phyloP scores from a whole-genome alignment of 1,284 basidiomycete genomes.

The Xerocomus minutiporus region DNA sequence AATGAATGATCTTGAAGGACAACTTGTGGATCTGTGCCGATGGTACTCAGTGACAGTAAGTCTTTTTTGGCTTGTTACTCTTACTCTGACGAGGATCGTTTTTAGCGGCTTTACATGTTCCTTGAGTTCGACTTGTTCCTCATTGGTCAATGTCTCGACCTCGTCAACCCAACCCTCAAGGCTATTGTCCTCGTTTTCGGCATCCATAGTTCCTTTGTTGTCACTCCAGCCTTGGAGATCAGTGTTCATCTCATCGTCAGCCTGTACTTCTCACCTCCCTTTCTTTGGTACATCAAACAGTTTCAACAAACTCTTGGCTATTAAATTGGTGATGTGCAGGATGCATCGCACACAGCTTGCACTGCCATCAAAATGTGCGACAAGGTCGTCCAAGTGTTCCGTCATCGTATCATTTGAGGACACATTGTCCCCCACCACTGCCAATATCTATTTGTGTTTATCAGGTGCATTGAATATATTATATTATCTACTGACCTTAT shows the following conservation, averaged over 20 bases:
- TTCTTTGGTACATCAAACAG: background rate
- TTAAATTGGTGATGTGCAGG: background rate
- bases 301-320: background rate
- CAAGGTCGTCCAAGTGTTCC: background rate
- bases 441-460: background rate
- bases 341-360: background rate
- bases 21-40: too few relatives aligned
- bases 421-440: background rate
- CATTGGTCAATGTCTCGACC: too few relatives aligned
- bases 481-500: background rate
- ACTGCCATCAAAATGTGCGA: background rate
- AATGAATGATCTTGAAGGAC: too few relatives aligned
- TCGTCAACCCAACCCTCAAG: background rate
- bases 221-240: background rate
- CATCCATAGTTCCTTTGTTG: background rate
- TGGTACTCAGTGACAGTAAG: too few relatives aligned
- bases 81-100: too few relatives aligned
- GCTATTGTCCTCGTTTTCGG: background rate
- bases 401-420: background rate
- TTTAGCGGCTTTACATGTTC: too few relatives aligned
- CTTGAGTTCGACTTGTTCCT: too few relatives aligned
- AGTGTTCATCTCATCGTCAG: background rate
- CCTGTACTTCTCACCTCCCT: background rate
- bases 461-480: background rate
- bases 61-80: too few relatives aligned